A percentile compares a stretch with the other conserved stretches of the same genome.
Evolutionary conservation across 805 yeast genomes (phyloP).

Genomic region (Yarrowia bubula): DNA sequence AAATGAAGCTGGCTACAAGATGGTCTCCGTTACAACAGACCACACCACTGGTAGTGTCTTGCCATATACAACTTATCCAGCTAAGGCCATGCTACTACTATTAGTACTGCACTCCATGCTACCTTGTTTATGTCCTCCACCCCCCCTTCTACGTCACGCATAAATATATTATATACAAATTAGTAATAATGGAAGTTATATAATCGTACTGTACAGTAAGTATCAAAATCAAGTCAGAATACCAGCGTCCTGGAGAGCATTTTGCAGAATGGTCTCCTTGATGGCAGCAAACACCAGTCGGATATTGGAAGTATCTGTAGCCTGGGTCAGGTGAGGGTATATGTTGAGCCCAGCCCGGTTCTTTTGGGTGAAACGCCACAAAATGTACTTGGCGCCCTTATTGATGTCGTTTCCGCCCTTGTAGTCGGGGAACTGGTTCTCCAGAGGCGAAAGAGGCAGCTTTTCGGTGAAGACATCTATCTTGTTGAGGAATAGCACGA

Average conservation of each 20-base stretch:
- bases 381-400: slow-evolving; percentile 86
- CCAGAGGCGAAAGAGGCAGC: slow-evolving; percentile 74
- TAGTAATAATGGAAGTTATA: slow-evolving; percentile 20
- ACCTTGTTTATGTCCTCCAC: too few species aligned
- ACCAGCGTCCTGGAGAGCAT: slow-evolving; percentile 73
- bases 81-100: too few species aligned
- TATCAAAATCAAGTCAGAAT: slow-evolving; percentile 45
- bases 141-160: background rate
- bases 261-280: slow-evolving; percentile 74
- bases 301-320: slow-evolving; percentile 88
- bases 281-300: slow-evolving; percentile 82
- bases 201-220: slow-evolving; percentile 13
- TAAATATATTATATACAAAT: slow-evolving; percentile 6
- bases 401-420: slow-evolving; percentile 86
- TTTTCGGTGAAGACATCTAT: slow-evolving; percentile 88
- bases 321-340: slow-evolving; percentile 88
- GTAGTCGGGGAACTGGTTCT: slow-evolving; percentile 82
- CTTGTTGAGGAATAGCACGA: slow-evolving; percentile 83
- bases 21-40: too few species aligned
- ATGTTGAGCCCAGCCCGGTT: slow-evolving; percentile 78
- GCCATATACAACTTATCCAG: too few species aligned
- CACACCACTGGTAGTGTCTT: too few species aligned
- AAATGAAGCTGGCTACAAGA: too few species aligned
- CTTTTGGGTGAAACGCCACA: slow-evolving; percentile 84
- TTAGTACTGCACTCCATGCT: background rate